Evolutionary conservation across 306 rosid species (phyloP), one percentile per base, ranked within the genome.

Genomic region (Cucurbita moschata): DNA sequence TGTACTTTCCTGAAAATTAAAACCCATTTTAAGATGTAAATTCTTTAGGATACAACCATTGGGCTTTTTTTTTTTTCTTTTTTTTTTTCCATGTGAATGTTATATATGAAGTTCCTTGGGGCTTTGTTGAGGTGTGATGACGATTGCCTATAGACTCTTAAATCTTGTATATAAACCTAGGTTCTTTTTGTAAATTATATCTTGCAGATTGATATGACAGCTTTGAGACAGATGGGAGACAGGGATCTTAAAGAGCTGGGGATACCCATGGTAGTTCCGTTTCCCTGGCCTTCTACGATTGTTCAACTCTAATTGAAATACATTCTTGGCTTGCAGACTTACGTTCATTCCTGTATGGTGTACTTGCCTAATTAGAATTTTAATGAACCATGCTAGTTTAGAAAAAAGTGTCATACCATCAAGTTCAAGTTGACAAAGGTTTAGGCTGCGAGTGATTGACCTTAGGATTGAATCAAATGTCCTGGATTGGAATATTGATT

Each of bases 231-330:
- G 73, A 85, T 83, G 92, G 87, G 85, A 13, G 92, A 88, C 13
- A 82, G 83, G 80, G 90, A 88, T 73, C 92, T 88, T 15, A 85
- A 88, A 72, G 90, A 88, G 77, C 54, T 88, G 84, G 92, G 92
- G 39, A 82, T 86, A 82, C 90, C 90, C 19, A 88, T 86, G 92
- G 92, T 85, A 85, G 49, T 12, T 23, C 39, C n/a, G 23, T 74
- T 78, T 73, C 78, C 26, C 61, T 69, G 58, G 13, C 39, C 62
- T 72, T 38, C 38, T 5, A 66, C 16, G 15, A 49, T 43, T 78
- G 11, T 56, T 8, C 4, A 43, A 10, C 61, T 43, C 60, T 49
- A 35, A 71, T 51, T 71, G 21, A 46, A 69, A 69, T 46, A 69
- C 8, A 21, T 30, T 46, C 23, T 47, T 46, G 8, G 61, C 49